Percentiles rank a stretch among this genome's conserved stretches.
These are phyloP conservation scores for Hygrocybe punicea DNA, from an alignment of 768 basidiomycete genomes.

Conservation along the genomic window DNA sequence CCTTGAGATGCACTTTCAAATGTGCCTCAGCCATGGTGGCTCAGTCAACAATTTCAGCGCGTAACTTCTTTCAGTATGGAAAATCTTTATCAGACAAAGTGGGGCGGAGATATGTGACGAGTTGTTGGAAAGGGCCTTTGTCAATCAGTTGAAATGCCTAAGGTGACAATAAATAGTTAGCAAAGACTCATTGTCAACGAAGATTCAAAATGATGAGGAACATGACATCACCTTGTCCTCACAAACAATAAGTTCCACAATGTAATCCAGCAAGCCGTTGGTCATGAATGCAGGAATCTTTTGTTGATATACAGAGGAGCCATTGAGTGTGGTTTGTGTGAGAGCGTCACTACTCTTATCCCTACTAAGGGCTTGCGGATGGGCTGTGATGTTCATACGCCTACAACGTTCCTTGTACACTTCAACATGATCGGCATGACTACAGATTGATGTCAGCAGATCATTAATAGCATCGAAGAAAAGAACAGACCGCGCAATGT, in stretches of 20 bases:
- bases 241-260: constrained; percentile 19
- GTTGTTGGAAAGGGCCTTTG: constrained; percentile 13
- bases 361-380: constrained; percentile 7
- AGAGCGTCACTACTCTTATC: background rate
- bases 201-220: background rate
- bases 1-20: background rate
- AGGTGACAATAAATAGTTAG: background rate
- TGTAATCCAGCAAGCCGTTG: constrained; percentile 19
- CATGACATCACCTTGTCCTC: constrained; percentile 18
- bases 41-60: constrained; percentile 17
- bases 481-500: too few species aligned
- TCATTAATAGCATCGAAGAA: too few species aligned
- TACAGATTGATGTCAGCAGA: background rate
- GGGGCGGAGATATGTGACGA: constrained; percentile 19
- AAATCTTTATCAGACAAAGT: constrained; percentile 16
- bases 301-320: constrained; percentile 8
- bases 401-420: constrained; percentile 13
- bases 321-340: constrained; percentile 13
- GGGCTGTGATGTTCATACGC: constrained; percentile 5
- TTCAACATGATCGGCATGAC: constrained; percentile 7
- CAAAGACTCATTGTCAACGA: background rate
- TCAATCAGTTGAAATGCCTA: constrained; percentile 20
- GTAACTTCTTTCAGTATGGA: constrained; percentile 20
- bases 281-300: constrained; percentile 14
- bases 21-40: constrained; percentile 4